phyloP scores from a whole-genome alignment of 2,329 filamentous ascomycete species.

The Hymenoscyphus occultus region DNA sequence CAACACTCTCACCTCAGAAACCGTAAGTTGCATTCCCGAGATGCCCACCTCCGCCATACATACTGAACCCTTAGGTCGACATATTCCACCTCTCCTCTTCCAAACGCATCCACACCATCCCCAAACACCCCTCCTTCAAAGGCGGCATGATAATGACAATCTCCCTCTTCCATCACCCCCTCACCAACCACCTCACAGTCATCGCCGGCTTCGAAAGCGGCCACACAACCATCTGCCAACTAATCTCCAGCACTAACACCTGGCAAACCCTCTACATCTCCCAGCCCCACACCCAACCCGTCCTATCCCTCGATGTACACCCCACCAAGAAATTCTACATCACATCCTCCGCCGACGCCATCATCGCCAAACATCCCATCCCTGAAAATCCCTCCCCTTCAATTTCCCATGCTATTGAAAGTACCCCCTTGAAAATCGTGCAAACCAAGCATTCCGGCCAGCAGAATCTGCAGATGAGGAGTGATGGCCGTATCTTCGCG shows the following conservation, averaged over 20 bases:
- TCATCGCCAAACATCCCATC: constrained; percentile 73
- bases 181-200: constrained; percentile 53
- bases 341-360: constrained; percentile 78
- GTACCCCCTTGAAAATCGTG: constrained; percentile 52
- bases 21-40: constrained; percentile 45
- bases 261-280: constrained; percentile 61
- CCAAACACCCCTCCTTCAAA: constrained; percentile 43
- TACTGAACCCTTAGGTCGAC: constrained; percentile 55
- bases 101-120: constrained; percentile 59
- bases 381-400: constrained; percentile 64
- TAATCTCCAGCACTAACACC: constrained; percentile 23
- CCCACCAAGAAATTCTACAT: constrained; percentile 58
- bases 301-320: constrained; percentile 67
- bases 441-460: constrained; percentile 90
- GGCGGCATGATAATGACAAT: constrained; percentile 90
- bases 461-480: constrained; percentile 73
- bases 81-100: constrained; percentile 80
- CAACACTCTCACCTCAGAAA: constrained; percentile 70
- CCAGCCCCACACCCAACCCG: constrained; percentile 72
- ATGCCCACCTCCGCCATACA: neutral
- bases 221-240: constrained; percentile 60
- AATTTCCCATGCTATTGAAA: constrained; percentile 9
- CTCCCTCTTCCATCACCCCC: constrained; percentile 50
- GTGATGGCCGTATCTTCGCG: constrained; percentile 78
- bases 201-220: constrained; percentile 85